Evolutionary conservation across 176 grass and related monocot genomes (phyloP).

Genomic region (Carex myosuroides): DNA sequence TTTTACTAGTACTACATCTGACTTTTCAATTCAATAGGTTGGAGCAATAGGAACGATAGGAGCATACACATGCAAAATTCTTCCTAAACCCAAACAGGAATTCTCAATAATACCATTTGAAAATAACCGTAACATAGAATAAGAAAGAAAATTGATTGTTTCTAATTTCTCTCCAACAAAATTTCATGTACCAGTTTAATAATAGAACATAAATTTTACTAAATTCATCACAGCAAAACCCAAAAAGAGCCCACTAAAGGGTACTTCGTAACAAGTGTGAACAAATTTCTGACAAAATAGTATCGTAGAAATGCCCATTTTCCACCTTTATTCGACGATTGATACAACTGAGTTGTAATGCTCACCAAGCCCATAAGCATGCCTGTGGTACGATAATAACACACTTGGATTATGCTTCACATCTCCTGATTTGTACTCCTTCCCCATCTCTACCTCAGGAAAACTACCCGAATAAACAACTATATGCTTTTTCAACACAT

Average conservation of each 20-base stretch:
- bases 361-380: slow-evolving; percentile 93
- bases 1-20: not conserved
- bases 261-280: not conserved
- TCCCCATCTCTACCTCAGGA: slow-evolving; percentile 94
- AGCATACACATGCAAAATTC: not conserved
- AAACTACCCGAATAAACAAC: slow-evolving; percentile 85
- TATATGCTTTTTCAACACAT: slow-evolving; percentile 81
- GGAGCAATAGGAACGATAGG: not conserved
- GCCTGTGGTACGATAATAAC: slow-evolving; percentile 75
- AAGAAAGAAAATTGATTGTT: not conserved
- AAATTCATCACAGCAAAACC: slow-evolving; percentile 3
- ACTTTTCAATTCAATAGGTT: not conserved
- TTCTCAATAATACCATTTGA: not conserved
- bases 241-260: not conserved
- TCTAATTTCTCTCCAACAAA: slow-evolving; percentile 5
- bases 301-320: slow-evolving; percentile 11
- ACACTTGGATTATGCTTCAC: slow-evolving; percentile 37
- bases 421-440: slow-evolving; percentile 60
- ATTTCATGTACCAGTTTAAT: not conserved
- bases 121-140: not conserved
- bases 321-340: not conserved
- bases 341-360: slow-evolving; percentile 89
- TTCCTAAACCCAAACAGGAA: not conserved
- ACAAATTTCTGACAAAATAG: slow-evolving; percentile 11
- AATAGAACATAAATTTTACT: not conserved